Evolutionary conservation across 2,329 filamentous ascomycete species (phyloP), one percentile per base, ranked within the genome.

Genomic region (Verticillium longisporum): DNA sequence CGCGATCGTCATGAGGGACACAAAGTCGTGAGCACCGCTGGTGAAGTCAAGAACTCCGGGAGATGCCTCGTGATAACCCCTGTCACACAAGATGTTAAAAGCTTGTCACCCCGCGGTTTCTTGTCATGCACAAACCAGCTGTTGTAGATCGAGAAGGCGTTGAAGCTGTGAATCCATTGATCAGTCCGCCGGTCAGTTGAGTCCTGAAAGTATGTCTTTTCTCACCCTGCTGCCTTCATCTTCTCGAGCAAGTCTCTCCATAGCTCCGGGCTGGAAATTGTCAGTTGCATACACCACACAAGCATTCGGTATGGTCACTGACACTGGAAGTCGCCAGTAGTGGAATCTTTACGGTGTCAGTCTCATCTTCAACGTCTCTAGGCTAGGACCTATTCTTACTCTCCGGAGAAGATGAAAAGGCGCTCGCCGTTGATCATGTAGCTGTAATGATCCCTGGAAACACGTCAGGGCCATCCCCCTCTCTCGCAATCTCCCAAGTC

Each of bases 1-100:
- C 1, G 77, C 77, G 13, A 78, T 70, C 9, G 70, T 70, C 68
- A 83, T 79, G 66, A 80, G 83, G 11, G 69, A 68, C 1, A 78
- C 77, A 56, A 84, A 74, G 57, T 84, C 75, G 59, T 83, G 82
- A 14, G 73, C 71, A 4, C 69, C 71, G 9, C 58, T 63, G 10
- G 69, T 73, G 4, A 66, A 70, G 33, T 69, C 66, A 73, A 74
- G 61, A 78, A 80, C 63, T 0, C 72, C 74, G 0, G 73, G 71
- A 0, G 70, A 65, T 3, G 74, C 69, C 55, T 74, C 73, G 60
- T 78, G 76, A 57, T 73, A 78, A 7, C 75, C 75, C 76, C 45
- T 21, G 7, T 10, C 11, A n/a, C n/a, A 9, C 7, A n/a, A 15
- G 4, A 2, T 45, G 6, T 21, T 15, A 45, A 45, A n/a, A 15